Evolutionary conservation across 352 stramenopile species (phyloP).

Genomic region (Phytophthora rubi): DNA sequence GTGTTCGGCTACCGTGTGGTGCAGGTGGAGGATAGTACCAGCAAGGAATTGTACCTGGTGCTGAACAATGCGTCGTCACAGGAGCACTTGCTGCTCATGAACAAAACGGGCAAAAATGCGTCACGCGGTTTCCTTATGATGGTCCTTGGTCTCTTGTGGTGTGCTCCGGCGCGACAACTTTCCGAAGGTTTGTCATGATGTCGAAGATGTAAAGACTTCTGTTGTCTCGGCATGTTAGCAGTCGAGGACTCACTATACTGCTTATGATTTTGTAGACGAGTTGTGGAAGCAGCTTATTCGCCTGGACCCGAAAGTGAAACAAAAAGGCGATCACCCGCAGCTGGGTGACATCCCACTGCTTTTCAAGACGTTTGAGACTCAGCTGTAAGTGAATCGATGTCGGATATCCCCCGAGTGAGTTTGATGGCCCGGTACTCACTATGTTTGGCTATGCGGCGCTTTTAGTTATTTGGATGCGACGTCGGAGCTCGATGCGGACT

Average conservation of each 20-base stretch:
- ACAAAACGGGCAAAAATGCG: conserved; percentile 73
- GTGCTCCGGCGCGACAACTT: conserved; percentile 61
- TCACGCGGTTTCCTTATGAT: conserved; percentile 83
- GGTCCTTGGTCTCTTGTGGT: conserved; percentile 84
- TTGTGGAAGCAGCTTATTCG: conserved; percentile 81
- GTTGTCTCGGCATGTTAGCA: not conserved
- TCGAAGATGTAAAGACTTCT: not conserved
- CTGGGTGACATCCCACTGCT: conserved; percentile 74
- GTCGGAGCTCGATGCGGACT: conserved; percentile 75
- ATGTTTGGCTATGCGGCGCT: not conserved
- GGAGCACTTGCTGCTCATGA: conserved; percentile 74
- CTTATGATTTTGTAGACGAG: conserved; percentile 50
- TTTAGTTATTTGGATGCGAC: conserved; percentile 70
- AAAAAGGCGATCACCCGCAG: conserved; percentile 66
- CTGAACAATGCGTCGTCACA: conserved; percentile 78
- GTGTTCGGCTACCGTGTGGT: conserved; percentile 82
- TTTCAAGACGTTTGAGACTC: conserved; percentile 82
- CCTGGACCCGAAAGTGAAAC: conserved; percentile 65
- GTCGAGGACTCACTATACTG: conserved; percentile 5
- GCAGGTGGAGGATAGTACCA: conserved; percentile 67
- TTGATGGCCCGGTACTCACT: not conserved
- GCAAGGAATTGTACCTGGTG: conserved; percentile 80
- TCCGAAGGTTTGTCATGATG: conserved; percentile 59
- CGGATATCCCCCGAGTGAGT: not conserved
- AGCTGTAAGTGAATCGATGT: conserved; percentile 55